These are phyloP conservation scores for Populus trichocarpa DNA, from an alignment of 441 rosid genomes.

Conservation along the genomic window DNA sequence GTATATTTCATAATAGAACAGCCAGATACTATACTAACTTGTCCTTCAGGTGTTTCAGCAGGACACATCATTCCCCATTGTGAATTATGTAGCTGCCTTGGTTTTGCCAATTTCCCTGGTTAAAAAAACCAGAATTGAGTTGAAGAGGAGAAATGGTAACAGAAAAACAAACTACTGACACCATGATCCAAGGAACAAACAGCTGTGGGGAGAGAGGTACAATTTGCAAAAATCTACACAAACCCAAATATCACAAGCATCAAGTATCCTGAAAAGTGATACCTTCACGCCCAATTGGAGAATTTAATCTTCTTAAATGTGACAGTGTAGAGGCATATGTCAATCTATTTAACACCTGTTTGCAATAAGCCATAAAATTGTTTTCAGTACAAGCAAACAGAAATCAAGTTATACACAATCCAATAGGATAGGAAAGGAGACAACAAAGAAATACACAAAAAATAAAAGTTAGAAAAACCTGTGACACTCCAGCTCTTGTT, in stretches of 20 bases:
- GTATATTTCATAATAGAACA: neutral
- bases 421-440: neutral
- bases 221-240: constrained; percentile 3
- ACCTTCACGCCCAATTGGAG: constrained; percentile 99
- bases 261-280: constrained; percentile 6
- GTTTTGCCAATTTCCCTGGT: constrained; percentile 95
- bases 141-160: neutral
- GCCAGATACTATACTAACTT: constrained; percentile 40
- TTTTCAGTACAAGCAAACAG: neutral
- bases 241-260: neutral
- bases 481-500: constrained; percentile 99
- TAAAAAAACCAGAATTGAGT: constrained; percentile 14
- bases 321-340: constrained; percentile 98
- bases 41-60: constrained; percentile 99
- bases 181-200: constrained; percentile 3
- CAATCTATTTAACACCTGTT: constrained; percentile 89
- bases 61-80: constrained; percentile 99
- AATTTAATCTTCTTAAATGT: constrained; percentile 91
- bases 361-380: neutral
- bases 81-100: constrained; percentile 96
- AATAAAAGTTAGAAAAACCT: constrained; percentile 43
- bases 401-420: neutral
- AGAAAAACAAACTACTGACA: neutral
- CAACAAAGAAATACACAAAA: neutral
- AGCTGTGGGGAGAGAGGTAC: constrained; percentile 2